phyloP scores from a whole-genome alignment of 2,329 filamentous ascomycete species.

The Verticillium isaacii region DNA sequence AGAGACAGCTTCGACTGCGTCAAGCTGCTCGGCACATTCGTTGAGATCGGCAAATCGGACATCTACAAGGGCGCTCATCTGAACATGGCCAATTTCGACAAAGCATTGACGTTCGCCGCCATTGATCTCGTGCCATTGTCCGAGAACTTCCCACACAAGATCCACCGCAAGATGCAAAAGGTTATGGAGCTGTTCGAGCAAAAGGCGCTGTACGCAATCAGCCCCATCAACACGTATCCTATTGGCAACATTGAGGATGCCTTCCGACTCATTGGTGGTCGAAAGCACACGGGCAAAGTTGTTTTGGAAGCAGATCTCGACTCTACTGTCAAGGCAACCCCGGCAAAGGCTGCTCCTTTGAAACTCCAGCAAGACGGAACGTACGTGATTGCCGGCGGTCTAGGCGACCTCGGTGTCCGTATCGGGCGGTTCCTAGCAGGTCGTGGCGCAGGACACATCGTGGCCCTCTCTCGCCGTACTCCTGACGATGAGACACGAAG shows the following conservation, averaged over 20 bases:
- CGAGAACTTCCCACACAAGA: background rate
- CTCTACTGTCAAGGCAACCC: constrained; percentile 12
- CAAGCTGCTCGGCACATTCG: constrained; percentile 18
- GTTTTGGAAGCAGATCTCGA: constrained; percentile 16
- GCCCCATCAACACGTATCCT: constrained; percentile 5
- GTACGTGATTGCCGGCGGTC: constrained; percentile 27
- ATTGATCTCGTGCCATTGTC: constrained; percentile 5
- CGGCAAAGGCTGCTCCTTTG: constrained; percentile 6
- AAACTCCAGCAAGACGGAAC: constrained; percentile 11
- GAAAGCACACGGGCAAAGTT: constrained; percentile 37
- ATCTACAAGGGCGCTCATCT: constrained; percentile 23
- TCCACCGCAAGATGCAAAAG: too few species aligned
- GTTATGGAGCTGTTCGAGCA: background rate
- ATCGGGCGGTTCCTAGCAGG: too few species aligned
- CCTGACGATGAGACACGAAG: too few species aligned
- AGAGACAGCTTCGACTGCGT: background rate
- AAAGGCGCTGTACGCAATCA: background rate
- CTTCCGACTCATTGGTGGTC: constrained; percentile 33
- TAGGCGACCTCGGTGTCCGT: constrained; percentile 23
- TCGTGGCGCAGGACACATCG: too few species aligned
- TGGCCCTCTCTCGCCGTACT: too few species aligned
- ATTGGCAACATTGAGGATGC: constrained; percentile 21
- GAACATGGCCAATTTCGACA: constrained; percentile 1
- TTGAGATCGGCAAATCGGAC: constrained; percentile 26
- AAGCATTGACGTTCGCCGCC: background rate